Percentiles rank a stretch among this genome's conserved stretches.
These are phyloP conservation scores for Boletus vermiculosoides DNA, from an alignment of 768 basidiomycete species.

Conservation along the genomic window DNA sequence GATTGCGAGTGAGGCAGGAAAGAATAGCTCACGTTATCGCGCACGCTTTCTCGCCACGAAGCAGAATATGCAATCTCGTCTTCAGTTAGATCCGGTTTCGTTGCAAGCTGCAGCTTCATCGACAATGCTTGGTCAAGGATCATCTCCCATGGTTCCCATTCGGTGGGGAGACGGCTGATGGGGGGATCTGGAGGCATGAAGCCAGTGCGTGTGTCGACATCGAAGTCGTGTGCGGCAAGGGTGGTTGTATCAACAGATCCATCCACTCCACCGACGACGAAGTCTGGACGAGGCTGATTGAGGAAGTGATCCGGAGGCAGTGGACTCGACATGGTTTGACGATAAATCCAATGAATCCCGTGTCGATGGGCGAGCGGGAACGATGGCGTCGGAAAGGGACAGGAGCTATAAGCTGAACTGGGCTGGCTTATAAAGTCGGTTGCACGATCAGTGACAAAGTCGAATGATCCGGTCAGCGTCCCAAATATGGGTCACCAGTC, in stretches of 20 bases:
- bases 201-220: slow-evolving; percentile 87
- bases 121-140: slow-evolving; percentile 50
- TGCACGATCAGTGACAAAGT: neutral
- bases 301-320: slow-evolving; percentile 35
- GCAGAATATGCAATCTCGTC: slow-evolving; percentile 43
- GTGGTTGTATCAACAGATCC: slow-evolving; percentile 52
- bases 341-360: no score
- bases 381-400: neutral
- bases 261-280: slow-evolving; percentile 20
- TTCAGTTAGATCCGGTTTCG: slow-evolving; percentile 40
- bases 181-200: slow-evolving; percentile 88
- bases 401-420: neutral
- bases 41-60: slow-evolving; percentile 53
- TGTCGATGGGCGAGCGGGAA: no score
- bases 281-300: slow-evolving; percentile 34
- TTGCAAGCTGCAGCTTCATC: slow-evolving; percentile 52
- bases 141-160: slow-evolving; percentile 75
- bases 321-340: slow-evolving; percentile 9
- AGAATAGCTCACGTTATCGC: slow-evolving; percentile 40
- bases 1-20: neutral
- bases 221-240: slow-evolving; percentile 83
- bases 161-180: slow-evolving; percentile 52
- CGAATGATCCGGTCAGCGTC: neutral
- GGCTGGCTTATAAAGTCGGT: neutral
- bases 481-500: no score